Evolutionary conservation across 768 basidiomycete genomes (phyloP).

Genomic region (Xerocomellus dryophilus): DNA sequence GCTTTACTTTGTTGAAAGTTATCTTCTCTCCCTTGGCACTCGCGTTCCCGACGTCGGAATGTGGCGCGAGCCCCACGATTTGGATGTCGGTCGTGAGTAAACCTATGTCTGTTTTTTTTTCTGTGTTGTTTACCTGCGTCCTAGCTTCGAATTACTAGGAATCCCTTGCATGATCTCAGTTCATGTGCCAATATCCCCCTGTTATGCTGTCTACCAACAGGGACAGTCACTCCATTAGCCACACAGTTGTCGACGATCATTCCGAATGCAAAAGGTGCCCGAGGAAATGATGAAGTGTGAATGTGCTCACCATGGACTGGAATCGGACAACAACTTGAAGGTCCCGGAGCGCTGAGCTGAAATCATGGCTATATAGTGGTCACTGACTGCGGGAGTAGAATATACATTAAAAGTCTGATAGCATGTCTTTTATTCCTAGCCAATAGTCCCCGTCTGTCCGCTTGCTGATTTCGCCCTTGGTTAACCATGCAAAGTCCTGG

Average conservation of each 20-base stretch:
- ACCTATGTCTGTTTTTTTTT: no score
- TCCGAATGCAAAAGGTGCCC: background rate
- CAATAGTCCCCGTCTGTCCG: conserved; percentile 72
- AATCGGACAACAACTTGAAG: background rate
- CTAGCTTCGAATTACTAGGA: no score
- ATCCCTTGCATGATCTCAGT: no score
- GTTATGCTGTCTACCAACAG: no score
- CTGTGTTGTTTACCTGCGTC: background rate
- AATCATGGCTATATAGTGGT: background rate
- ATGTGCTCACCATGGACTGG: background rate
- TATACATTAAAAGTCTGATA: conserved; percentile 54
- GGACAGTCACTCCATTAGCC: background rate
- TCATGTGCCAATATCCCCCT: no score
- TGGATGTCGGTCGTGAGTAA: background rate
- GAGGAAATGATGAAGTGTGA: background rate
- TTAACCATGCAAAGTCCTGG: conserved; percentile 89
- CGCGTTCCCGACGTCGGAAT: background rate
- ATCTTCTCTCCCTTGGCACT: background rate
- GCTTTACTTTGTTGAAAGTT: background rate
- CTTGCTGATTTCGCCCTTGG: conserved; percentile 81
- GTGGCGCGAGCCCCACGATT: background rate
- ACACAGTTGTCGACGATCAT: background rate
- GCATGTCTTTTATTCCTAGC: conserved; percentile 72
- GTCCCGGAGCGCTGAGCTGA: background rate
- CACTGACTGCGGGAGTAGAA: background rate